A percentile compares a stretch with the other conserved stretches of the same genome.
phyloP scores from a whole-genome alignment of 1,284 basidiomycete genomes.

The Erythrobasidium hasegawianum region DNA sequence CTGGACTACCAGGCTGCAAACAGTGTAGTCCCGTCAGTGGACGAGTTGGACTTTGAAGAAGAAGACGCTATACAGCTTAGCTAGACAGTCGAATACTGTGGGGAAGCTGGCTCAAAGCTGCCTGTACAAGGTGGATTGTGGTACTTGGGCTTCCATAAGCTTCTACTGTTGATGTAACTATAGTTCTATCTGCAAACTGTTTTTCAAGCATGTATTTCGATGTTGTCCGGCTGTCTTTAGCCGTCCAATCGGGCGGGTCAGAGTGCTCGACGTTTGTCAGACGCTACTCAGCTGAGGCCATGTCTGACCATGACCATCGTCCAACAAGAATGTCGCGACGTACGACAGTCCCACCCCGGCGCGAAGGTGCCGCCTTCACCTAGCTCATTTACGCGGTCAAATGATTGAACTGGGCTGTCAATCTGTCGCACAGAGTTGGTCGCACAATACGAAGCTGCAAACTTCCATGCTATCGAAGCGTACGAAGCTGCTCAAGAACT shows the following conservation, averaged over 20 bases:
- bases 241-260: no score
- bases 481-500: not conserved
- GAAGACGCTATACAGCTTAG: not conserved
- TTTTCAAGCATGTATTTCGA: no score
- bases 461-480: slow-evolving; percentile 4
- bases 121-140: no score
- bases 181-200: no score
- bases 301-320: not conserved
- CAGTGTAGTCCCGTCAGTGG: not conserved
- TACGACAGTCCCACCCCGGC: not conserved
- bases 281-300: no score
- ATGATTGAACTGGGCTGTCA: not conserved
- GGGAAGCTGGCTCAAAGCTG: no score
- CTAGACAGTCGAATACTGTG: no score
- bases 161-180: no score
- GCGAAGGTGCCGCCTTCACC: not conserved
- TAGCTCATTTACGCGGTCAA: not conserved
- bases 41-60: not conserved
- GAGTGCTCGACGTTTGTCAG: no score
- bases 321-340: not conserved
- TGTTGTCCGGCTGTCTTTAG: no score
- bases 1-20: not conserved
- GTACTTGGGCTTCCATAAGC: no score
- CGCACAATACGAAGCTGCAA: not conserved
- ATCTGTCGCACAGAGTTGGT: not conserved